These are phyloP conservation scores for Brettanomyces anomalus DNA, from an alignment of 805 yeast species.

Conservation along the genomic window DNA sequence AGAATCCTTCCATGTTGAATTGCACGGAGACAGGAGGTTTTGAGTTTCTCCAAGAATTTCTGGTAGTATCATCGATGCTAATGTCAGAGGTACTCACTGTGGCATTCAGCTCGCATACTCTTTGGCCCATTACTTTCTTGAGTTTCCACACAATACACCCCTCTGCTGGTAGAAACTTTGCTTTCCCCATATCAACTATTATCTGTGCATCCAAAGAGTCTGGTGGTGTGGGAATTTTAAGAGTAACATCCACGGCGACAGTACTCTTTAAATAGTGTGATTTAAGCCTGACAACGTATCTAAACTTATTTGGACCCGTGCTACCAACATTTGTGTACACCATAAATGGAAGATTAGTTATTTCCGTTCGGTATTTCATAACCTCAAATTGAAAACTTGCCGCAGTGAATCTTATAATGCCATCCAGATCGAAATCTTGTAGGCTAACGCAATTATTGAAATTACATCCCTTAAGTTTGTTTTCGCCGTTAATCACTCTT, in stretches of 20 bases:
- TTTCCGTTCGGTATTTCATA: constrained; percentile 60
- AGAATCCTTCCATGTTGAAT: constrained; percentile 65
- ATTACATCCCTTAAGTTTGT: constrained; percentile 58
- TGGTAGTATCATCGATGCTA: constrained; percentile 10
- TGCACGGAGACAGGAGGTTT: constrained; percentile 68
- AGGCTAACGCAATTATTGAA: constrained; percentile 83
- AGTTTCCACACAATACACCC: constrained; percentile 1
- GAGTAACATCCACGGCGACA: constrained; percentile 52
- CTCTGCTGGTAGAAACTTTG: constrained; percentile 9
- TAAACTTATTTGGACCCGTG: constrained; percentile 36
- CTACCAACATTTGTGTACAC: constrained; percentile 46
- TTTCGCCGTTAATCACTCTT: background rate
- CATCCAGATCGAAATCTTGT: constrained; percentile 54
- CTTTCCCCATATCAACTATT: constrained; percentile 23
- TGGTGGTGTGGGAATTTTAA: constrained; percentile 65
- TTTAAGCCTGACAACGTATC: constrained; percentile 50
- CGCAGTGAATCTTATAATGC: constrained; percentile 65
- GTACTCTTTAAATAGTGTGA: constrained; percentile 52
- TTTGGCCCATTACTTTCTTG: constrained; percentile 4
- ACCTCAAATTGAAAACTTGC: constrained; percentile 86
- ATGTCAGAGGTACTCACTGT: constrained; percentile 5
- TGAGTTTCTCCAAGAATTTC: constrained; percentile 47
- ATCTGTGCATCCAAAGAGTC: constrained; percentile 31
- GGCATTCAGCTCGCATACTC: background rate
- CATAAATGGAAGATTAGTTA: constrained; percentile 62